Base-by-base conservation (phyloP, 495 filamentous ascomycete genomes). In the Neurospora sp. region DNA sequence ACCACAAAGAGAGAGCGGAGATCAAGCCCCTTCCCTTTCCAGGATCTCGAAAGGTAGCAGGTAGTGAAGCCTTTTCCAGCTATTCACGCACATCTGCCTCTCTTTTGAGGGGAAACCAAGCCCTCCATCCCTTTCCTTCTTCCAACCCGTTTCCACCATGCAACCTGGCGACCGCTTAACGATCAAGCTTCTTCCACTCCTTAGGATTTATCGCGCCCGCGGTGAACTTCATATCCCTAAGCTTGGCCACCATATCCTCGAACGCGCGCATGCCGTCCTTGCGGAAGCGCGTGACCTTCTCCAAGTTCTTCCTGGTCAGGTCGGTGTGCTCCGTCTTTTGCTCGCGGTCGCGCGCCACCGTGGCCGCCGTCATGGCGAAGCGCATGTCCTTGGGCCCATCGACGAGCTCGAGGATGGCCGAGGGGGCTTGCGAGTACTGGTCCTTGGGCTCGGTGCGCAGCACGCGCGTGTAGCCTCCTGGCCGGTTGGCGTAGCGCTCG, bases 341-440 rank as follows among this genome's bases (percentile, higher is more conserved):
- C 14, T 78, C 80, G 40, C 90, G 84, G 76, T 91, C 85, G 49
- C 87, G 86, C 44, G 91, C 92, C 0, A 99, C 84, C 0, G 92
- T 90, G 69, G 89, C 88, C 5, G 96, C 96, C 18, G 94, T 97
- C 86, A 98, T 90, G 71, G 92, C 91, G 84, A 99, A 98, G 3
- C 95, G 91, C 88, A 97, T 93, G 83, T 99, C 96, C 82, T 91
- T 92, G 18, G 94, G 95, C 54, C 95, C 95, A 80, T 99, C 96
- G 62, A 98, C 94, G 14, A 99, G 87, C 82, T 98, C 96, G n/a
- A 99, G 88, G 76, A 99, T 96, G 0, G 96, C 96, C 27, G 90
- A 92, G 41, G 90, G 87, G 4, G 93, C 95, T 84, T 97, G 93
- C 79, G 97, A 94, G 79, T 90, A 82, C 38, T 78, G 88, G 76